Base-by-base conservation (phyloP, 129 eudicot genomes). In the Flaveria ramosissima region DNA sequence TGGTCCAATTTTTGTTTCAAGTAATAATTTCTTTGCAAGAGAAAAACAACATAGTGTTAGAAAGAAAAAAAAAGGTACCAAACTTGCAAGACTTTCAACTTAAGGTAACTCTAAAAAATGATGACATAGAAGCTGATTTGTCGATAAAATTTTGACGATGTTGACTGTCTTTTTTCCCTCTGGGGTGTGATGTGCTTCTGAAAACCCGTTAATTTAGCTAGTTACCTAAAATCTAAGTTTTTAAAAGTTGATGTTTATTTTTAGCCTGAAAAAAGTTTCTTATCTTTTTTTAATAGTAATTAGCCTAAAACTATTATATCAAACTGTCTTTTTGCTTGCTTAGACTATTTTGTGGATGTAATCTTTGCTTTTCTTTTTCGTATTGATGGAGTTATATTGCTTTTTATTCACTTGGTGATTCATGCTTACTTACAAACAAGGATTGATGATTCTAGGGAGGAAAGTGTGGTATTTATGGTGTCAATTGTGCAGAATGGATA, bases 391-490 rank as follows among this genome's bases (percentile, higher is more conserved):
- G 41, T 36, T 36, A 36, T 36, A 36, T 36, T 36, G 7, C 41
- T 36, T 36, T 36, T 5, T 5, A 47, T 67, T 74, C 41, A 80
- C 27, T 69, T 76, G 68, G 17, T 47, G 62, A 52, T 67, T 39
- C n/a, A 17, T 68, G 56, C 70, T 72, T 53, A 52, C 72, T 57
- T 36, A 82, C 63, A 30, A 24, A 52, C 50, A 16, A 72, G 59
- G 19, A 70, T 46, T 71, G 59, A 59, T 88, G 72, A 57, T 86
- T 21, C 61, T 75, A 94, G 97, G 97, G 97, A 78, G 97, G 88
- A 74, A 79, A 79, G 52, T 93, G 98, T 79, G 98, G 97, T 76
- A 93, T 93, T 67, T 90, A 88, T 81, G 95, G 98, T 73, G 91
- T 87, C 83, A 94, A 94, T 81, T 87, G 86, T 53, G 68, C 96